These are phyloP conservation scores for Metahyphopichia silvanorum DNA, from an alignment of 805 yeast species.

Conservation along the genomic window DNA sequence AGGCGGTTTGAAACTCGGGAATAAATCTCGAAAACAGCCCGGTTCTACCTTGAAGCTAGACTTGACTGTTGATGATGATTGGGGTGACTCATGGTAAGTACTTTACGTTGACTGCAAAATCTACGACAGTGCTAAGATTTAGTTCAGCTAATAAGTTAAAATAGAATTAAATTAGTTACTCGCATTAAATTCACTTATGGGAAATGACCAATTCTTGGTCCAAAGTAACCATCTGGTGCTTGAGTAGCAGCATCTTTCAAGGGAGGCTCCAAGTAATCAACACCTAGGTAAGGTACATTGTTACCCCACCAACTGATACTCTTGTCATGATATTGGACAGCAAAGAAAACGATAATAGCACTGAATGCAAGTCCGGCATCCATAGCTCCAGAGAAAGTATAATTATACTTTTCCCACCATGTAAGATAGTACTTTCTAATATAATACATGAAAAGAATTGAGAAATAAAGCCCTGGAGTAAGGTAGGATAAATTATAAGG, in stretches of 20 bases:
- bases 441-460: constrained; percentile 24
- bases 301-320: constrained; percentile 31
- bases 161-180: no score
- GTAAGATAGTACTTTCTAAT: constrained; percentile 22
- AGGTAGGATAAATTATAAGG: constrained; percentile 31
- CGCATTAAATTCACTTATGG: constrained; percentile 16
- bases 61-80: constrained; percentile 20
- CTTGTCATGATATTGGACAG: constrained; percentile 31
- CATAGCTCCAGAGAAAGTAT: constrained; percentile 26
- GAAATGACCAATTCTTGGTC: constrained; percentile 26
- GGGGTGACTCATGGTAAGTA: constrained; percentile 22
- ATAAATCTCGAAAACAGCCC: constrained; percentile 10
- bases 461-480: constrained; percentile 26
- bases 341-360: constrained; percentile 33
- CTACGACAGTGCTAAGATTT: no score
- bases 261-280: constrained; percentile 2
- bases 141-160: no score
- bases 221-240: constrained; percentile 32
- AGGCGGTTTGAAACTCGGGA: constrained; percentile 19
- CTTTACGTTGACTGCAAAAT: no score
- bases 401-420: constrained; percentile 38
- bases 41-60: constrained; percentile 24
- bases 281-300: constrained; percentile 11
- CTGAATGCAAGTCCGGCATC: constrained; percentile 33
- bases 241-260: constrained; percentile 12